These are phyloP conservation scores for Plectosphaerella cucumerina DNA, from an alignment of 2,329 filamentous ascomycete genomes.

Conservation along the genomic window DNA sequence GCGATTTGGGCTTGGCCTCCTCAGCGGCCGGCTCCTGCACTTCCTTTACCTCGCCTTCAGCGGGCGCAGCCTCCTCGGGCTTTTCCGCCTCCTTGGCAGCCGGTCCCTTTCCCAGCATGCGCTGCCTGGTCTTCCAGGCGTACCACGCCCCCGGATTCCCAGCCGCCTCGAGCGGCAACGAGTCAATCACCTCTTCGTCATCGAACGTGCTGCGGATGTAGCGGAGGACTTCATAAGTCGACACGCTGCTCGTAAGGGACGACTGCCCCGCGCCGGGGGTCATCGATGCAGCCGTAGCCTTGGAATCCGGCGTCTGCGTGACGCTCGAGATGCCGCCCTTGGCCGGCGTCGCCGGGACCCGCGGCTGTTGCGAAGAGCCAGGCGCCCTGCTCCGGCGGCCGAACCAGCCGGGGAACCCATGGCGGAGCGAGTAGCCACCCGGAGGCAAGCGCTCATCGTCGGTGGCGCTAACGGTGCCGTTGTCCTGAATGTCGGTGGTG, in stretches of 20 bases:
- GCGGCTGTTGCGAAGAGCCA: slow-evolving; percentile 24
- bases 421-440: slow-evolving; percentile 82
- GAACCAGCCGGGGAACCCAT: slow-evolving; percentile 92
- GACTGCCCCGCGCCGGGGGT: slow-evolving; percentile 3
- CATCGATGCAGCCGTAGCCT: slow-evolving; percentile 17
- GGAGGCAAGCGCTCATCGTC: slow-evolving; percentile 82
- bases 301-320: slow-evolving; percentile 24
- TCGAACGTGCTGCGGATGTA: slow-evolving; percentile 84
- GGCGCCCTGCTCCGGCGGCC: slow-evolving; percentile 48
- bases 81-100: not conserved
- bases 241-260: slow-evolving; percentile 33
- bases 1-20: not conserved
- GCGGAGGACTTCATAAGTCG: slow-evolving; percentile 65
- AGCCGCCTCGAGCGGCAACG: slow-evolving; percentile 73
- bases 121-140: slow-evolving; percentile 71
- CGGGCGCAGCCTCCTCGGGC: not conserved
- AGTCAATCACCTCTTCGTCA: slow-evolving; percentile 71
- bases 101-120: slow-evolving; percentile 5
- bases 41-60: slow-evolving; percentile 2
- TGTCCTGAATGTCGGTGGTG: slow-evolving; percentile 70
- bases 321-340: slow-evolving; percentile 14
- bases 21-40: slow-evolving; percentile 14
- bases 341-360: slow-evolving; percentile 18
- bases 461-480: slow-evolving; percentile 75
- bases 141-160: slow-evolving; percentile 92